Base-by-base conservation (phyloP, 495 filamentous ascomycete genomes). In the Xylaria castorea region DNA sequence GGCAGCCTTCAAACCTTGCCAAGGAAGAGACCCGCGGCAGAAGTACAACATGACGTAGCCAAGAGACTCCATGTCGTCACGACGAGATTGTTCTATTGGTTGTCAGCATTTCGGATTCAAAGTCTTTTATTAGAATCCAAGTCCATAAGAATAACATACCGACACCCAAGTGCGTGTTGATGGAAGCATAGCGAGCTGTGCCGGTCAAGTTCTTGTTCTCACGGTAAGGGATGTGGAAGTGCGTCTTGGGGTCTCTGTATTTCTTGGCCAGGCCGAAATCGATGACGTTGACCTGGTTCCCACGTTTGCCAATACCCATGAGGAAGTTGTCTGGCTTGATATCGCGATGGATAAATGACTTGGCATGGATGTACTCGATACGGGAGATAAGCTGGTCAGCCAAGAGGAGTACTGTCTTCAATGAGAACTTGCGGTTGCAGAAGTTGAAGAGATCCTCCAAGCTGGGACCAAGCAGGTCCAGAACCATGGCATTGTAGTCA, bases 141-240 rank as follows among this genome's bases (percentile, higher is more conserved):
- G 32, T 42, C 0, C 34, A 34, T 27, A 20, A 27, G 5, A 40
- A 34, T 4, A 68, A 75, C 73, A 72, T 88, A 92, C 91, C 91
- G 76, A 99, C 96, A 81, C 96, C 96, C 76, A 99, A 86, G 81
- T 99, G 96, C 50, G 96, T 99, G 87, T 99, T 99, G 86, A 99
- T 99, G 76, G 93, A 97, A 74, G 96, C 96, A 86, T 99, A 99
- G 83, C 96, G 97, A 75, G 96, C 96, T 78, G 96, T 99, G 79
- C 96, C 96, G 44, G 96, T 99, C 85, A 99, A 87, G 89, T 99
- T 99, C 92, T 99, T 99, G 90, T 99, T 99, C 94, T 99, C 96
- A 83, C 96, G 91, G 87, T 99, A 99, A 34, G 96, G 96, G 74
- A 99, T 99, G 83, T 99, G 96, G 87, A 99, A 99, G 85, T 99